Percentiles rank a stretch among this genome's conserved stretches.
phyloP scores from a whole-genome alignment of 768 basidiomycete species.

The Rhodosporidiobolus sp. region DNA sequence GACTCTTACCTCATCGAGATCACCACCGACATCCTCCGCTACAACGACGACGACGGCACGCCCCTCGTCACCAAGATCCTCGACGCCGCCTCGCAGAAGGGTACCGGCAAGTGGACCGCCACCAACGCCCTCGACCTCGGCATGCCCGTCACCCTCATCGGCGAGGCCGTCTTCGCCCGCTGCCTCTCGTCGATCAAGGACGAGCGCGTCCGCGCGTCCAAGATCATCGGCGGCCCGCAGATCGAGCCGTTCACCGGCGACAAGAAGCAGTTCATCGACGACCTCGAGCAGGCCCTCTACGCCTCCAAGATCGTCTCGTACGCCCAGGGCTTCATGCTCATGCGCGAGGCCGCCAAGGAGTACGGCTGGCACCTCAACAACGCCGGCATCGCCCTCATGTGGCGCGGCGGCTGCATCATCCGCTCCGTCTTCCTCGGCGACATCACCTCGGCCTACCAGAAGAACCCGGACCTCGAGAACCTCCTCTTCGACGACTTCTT shows the following conservation, averaged over 20 bases:
- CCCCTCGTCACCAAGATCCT: slow-evolving; percentile 90
- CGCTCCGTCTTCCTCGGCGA: slow-evolving; percentile 95
- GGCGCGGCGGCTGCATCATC: slow-evolving; percentile 99
- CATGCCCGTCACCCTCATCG: slow-evolving; percentile 86
- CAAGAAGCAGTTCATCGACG: slow-evolving; percentile 98
- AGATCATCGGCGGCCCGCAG: slow-evolving; percentile 81
- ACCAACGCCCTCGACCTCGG: slow-evolving; percentile 87
- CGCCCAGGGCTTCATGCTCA: slow-evolving; percentile 99
- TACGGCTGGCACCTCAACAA: slow-evolving; percentile 88
- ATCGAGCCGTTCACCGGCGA: slow-evolving; percentile 92
- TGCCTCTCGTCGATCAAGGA: slow-evolving; percentile 96
- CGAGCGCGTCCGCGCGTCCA: slow-evolving; percentile 90
- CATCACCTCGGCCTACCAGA: slow-evolving; percentile 84
- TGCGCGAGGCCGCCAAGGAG: slow-evolving; percentile 97
- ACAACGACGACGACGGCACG: slow-evolving; percentile 90
- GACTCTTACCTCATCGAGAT: slow-evolving; percentile 99
- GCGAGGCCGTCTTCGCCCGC: slow-evolving; percentile 98
- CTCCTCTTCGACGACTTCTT: slow-evolving; percentile 96
- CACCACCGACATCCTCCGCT: slow-evolving; percentile 88
- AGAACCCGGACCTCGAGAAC: slow-evolving; percentile 79
- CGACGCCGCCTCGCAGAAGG: slow-evolving; percentile 96
- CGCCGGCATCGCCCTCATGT: slow-evolving; percentile 96
- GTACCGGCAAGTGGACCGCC: slow-evolving; percentile 99
- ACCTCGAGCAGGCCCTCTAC: slow-evolving; percentile 97
- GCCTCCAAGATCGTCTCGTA: slow-evolving; percentile 82